phyloP scores from a whole-genome alignment of 495 filamentous ascomycete species.

The Hypoxylon fragiforme region DNA sequence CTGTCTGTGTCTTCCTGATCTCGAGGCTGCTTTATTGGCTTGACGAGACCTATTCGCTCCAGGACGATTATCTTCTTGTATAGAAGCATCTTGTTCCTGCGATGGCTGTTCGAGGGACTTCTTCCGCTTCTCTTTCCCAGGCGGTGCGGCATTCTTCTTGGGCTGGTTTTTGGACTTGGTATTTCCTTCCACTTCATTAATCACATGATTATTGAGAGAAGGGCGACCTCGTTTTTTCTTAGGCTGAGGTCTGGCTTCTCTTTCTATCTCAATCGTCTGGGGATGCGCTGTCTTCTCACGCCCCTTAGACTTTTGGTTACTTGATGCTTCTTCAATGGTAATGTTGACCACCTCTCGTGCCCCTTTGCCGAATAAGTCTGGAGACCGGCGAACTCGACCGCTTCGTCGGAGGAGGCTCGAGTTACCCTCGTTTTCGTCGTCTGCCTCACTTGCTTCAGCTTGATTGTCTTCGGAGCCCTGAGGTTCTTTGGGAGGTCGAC shows the following conservation, averaged over 20 bases:
- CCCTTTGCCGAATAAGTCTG: not conserved
- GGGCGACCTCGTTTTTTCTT: slow-evolving; percentile 31
- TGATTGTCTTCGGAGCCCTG: slow-evolving; percentile 6
- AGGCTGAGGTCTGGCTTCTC: slow-evolving; percentile 1
- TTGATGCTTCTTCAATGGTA: slow-evolving; percentile 1
- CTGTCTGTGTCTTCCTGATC: slow-evolving; percentile 7
- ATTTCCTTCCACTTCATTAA: slow-evolving; percentile 11
- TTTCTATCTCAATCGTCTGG: slow-evolving; percentile 3
- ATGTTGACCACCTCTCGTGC: slow-evolving; percentile 1
- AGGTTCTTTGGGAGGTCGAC: slow-evolving; percentile 17
- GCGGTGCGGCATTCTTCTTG: slow-evolving; percentile 10
- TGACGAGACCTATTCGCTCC: slow-evolving; percentile 4
- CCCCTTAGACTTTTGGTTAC: slow-evolving; percentile 3
- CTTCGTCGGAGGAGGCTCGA: slow-evolving; percentile 34
- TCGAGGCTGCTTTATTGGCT: slow-evolving; percentile 7
- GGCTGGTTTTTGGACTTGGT: slow-evolving; percentile 6
- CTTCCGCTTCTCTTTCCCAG: slow-evolving; percentile 16
- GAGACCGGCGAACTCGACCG: slow-evolving; percentile 25
- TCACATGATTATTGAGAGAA: slow-evolving; percentile 23
- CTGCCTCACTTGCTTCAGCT: slow-evolving; percentile 25
- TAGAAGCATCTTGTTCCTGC: slow-evolving; percentile 6
- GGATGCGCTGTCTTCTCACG: slow-evolving; percentile 15
- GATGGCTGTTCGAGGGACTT: slow-evolving; percentile 4
- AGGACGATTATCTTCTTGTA: slow-evolving; percentile 10
- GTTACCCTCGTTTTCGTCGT: slow-evolving; percentile 36